Evolutionary conservation across 2,329 filamentous ascomycete genomes (phyloP).

Genomic region (Aspergillus cejpii): DNA sequence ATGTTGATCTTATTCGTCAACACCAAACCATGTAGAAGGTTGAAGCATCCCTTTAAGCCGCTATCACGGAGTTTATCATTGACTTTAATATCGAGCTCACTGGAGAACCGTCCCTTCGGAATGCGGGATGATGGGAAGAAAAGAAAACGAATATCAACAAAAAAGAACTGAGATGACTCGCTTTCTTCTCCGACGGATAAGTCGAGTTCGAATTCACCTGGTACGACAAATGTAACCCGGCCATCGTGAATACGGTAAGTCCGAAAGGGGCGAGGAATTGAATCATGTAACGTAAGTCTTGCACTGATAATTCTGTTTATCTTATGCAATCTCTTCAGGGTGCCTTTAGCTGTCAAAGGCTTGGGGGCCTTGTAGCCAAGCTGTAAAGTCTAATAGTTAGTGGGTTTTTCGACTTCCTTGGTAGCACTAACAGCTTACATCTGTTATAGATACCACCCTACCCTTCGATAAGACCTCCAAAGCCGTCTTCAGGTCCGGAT

Average conservation of each 20-base stretch:
- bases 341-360: conserved; percentile 62
- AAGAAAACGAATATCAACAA: conserved; percentile 81
- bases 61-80: conserved; percentile 65
- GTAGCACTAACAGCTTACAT: conserved; percentile 48
- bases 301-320: conserved; percentile 78
- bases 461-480: conserved; percentile 76
- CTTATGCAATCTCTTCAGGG: conserved; percentile 67
- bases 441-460: conserved; percentile 69
- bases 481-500: conserved; percentile 85
- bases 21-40: conserved; percentile 78
- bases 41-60: conserved; percentile 73
- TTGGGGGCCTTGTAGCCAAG: conserved; percentile 71
- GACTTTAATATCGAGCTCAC: conserved; percentile 61
- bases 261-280: conserved; percentile 69
- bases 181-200: conserved; percentile 85
- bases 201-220: conserved; percentile 85
- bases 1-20: conserved; percentile 86
- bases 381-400: conserved; percentile 37
- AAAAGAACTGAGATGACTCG: conserved; percentile 77
- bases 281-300: conserved; percentile 77
- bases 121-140: conserved; percentile 67
- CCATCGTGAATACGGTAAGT: conserved; percentile 75
- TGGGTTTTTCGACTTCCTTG: not conserved
- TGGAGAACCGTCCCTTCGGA: conserved; percentile 55
- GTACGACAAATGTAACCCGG: conserved; percentile 79